These are phyloP conservation scores for Begonia fuchsioides DNA, from an alignment of 306 rosid species.

Conservation along the genomic window DNA sequence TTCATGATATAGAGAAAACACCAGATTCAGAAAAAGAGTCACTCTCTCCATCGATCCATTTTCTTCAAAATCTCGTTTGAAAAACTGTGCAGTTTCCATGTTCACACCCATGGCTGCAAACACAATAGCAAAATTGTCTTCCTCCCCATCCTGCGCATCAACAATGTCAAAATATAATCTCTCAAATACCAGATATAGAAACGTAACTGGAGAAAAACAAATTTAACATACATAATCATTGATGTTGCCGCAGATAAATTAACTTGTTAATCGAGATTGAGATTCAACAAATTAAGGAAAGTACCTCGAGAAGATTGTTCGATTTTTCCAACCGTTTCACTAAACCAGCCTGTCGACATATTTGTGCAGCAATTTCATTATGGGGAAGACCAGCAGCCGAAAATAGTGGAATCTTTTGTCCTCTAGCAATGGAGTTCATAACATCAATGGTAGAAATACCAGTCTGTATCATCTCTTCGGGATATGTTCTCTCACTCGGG, in stretches of 20 bases:
- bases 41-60: slow-evolving; percentile 99
- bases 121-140: slow-evolving; percentile 90
- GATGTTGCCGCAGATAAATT: not conserved
- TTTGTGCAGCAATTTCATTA: slow-evolving; percentile 93
- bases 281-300: not conserved
- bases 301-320: slow-evolving; percentile 80
- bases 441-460: slow-evolving; percentile 97
- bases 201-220: not conserved
- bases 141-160: slow-evolving; percentile 43
- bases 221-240: not conserved
- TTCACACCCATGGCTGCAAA: slow-evolving; percentile 99
- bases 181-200: not conserved
- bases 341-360: slow-evolving; percentile 95
- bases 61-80: slow-evolving; percentile 95
- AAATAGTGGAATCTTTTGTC: slow-evolving; percentile 89
- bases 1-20: slow-evolving; percentile 9
- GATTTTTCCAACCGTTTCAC: slow-evolving; percentile 85
- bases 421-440: slow-evolving; percentile 95
- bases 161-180: not conserved
- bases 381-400: slow-evolving; percentile 99
- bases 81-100: slow-evolving; percentile 97
- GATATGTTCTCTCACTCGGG: slow-evolving; percentile 97
- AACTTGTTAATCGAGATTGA: not conserved
- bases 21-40: slow-evolving; percentile 92
- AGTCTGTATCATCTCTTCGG: slow-evolving; percentile 96